These are phyloP conservation scores for Tylopilus sp. DNA, from an alignment of 768 basidiomycete species.

Conservation along the genomic window DNA sequence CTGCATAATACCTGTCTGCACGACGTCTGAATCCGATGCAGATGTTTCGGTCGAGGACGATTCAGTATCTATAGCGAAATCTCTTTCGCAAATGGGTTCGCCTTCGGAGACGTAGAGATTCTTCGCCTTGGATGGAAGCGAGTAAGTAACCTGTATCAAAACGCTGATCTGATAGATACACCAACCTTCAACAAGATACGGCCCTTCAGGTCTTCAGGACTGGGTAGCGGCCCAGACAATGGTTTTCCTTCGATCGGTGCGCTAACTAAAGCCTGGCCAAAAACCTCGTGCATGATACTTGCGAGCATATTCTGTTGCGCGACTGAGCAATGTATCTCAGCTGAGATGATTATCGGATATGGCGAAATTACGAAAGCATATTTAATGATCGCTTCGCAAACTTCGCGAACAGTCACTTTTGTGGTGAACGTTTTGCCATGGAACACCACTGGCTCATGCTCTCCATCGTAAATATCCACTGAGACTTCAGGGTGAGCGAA, in stretches of 20 bases:
- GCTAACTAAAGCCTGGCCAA: constrained; percentile 52
- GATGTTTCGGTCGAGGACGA: constrained; percentile 43
- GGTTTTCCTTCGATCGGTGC: constrained; percentile 46
- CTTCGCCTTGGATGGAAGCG: constrained; percentile 53
- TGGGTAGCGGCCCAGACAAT: constrained; percentile 61
- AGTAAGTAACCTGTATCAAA: neutral
- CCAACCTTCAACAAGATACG: constrained; percentile 81
- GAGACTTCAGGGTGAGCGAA: neutral
- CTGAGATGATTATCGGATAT: constrained; percentile 90
- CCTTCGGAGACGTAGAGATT: constrained; percentile 57
- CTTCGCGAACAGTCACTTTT: constrained; percentile 75
- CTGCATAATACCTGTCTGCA: no score
- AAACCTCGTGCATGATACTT: constrained; percentile 63
- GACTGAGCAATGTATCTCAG: constrained; percentile 83
- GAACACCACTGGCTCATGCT: constrained; percentile 77
- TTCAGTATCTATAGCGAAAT: constrained; percentile 36
- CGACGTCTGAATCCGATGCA: constrained; percentile 28
- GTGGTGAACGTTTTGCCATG: constrained; percentile 89
- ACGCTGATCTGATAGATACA: neutral
- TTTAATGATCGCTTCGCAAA: constrained; percentile 79
- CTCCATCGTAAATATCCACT: constrained; percentile 96
- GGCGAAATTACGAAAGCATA: constrained; percentile 91
- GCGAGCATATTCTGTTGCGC: constrained; percentile 79
- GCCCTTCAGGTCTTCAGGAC: constrained; percentile 77
- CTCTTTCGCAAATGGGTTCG: constrained; percentile 33